phyloP scores from a whole-genome alignment of 208 protist species.

The Trypanosoma melophagium region DNA sequence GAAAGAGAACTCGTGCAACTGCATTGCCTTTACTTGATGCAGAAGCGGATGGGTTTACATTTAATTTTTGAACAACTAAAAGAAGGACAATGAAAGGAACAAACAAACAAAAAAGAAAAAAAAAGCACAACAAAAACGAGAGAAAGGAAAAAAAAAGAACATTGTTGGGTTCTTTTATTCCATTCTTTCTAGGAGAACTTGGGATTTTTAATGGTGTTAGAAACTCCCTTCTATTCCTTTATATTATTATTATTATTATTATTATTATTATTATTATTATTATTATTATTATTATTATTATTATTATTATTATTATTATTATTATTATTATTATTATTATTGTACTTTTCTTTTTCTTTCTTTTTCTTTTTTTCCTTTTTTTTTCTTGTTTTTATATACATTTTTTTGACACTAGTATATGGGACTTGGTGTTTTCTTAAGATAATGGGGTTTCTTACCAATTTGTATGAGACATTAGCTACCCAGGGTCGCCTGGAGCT shows the following conservation, averaged over 20 bases:
- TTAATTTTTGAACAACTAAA: slow-evolving; percentile 53
- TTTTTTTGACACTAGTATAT: not conserved
- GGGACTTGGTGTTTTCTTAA: not conserved
- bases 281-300: slow-evolving; percentile 4
- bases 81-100: not conserved
- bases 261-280: not conserved
- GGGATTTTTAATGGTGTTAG: too few species aligned
- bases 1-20: slow-evolving; percentile 25
- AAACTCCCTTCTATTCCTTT: too few species aligned
- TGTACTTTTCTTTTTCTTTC: slow-evolving; percentile 6
- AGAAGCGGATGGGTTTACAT: slow-evolving; percentile 66
- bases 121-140: not conserved
- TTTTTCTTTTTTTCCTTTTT: slow-evolving; percentile 18
- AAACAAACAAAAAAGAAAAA: not conserved
- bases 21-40: slow-evolving; percentile 54
- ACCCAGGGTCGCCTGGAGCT: slow-evolving; percentile 52
- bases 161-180: not conserved
- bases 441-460: slow-evolving; percentile 55
- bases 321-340: not conserved
- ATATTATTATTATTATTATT: not conserved
- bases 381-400: not conserved
- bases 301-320: not conserved
- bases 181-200: too few species aligned
- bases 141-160: not conserved
- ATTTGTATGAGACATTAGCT: slow-evolving; percentile 71